Conservation (phyloP, 495 filamentous ascomycete species). For the Sabuloglossum arenarium region DNA sequence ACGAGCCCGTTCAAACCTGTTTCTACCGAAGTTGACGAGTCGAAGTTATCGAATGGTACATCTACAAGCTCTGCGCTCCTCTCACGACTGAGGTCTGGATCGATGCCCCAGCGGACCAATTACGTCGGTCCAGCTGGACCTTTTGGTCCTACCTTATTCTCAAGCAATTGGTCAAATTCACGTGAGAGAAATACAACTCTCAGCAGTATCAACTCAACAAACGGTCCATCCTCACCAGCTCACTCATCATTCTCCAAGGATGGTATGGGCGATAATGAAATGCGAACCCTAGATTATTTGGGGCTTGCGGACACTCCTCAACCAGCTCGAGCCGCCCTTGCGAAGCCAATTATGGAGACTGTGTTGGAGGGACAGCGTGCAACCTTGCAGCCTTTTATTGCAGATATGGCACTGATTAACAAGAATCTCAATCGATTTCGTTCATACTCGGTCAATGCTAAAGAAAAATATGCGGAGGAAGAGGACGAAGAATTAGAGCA, state of each 20-base stretch:
- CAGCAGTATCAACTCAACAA: conserved; percentile 80
- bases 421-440: conserved; percentile 74
- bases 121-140: conserved; percentile 41
- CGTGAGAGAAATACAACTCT: conserved; percentile 69
- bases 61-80: conserved; percentile 32
- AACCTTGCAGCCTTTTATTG: conserved; percentile 40
- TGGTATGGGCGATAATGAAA: conserved; percentile 69
- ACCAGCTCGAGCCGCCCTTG: conserved; percentile 48
- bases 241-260: conserved; percentile 81
- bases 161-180: conserved; percentile 56
- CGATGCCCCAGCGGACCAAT: conserved; percentile 74
- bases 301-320: conserved; percentile 89
- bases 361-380: conserved; percentile 24
- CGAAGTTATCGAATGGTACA: conserved; percentile 4
- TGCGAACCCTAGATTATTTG: conserved; percentile 87
- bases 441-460: conserved; percentile 96
- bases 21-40: conserved; percentile 35
- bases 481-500: conserved; percentile 59
- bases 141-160: conserved; percentile 79
- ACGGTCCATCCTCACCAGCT: conserved; percentile 69
- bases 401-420: conserved; percentile 50
- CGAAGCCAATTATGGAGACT: conserved; percentile 35
- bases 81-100: conserved; percentile 79
- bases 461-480: conserved; percentile 88
- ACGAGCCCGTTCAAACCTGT: conserved; percentile 74